Percentiles rank a stretch among this genome's conserved stretches.
Conservation (phyloP, 176 grass and related monocot genomes). For the Phyllostachys edulis region DNA sequence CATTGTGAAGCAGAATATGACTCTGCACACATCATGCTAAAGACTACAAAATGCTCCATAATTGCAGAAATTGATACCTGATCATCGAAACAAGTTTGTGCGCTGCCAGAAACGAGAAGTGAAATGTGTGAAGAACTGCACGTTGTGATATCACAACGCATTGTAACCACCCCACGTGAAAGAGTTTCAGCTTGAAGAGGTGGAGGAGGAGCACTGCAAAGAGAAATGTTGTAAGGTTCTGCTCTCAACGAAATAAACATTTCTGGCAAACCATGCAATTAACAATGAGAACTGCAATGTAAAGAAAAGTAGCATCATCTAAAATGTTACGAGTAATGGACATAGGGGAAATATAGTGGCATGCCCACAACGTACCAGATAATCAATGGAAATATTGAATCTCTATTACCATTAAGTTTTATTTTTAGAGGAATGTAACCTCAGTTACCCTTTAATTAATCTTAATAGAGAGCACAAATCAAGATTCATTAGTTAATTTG, state of each 20-base stretch:
- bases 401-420: neutral
- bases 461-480: neutral
- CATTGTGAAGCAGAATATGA: slow-evolving; percentile 14
- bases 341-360: neutral
- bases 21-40: slow-evolving; percentile 4
- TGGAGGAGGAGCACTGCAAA: slow-evolving; percentile 50
- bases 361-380: neutral
- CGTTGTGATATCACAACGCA: slow-evolving; percentile 71
- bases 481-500: neutral
- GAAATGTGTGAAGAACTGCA: slow-evolving; percentile 60
- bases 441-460: neutral
- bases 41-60: neutral
- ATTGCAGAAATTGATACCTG: slow-evolving; percentile 41
- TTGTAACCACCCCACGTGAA: slow-evolving; percentile 57
- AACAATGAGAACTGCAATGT: slow-evolving; percentile 16
- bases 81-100: slow-evolving; percentile 67
- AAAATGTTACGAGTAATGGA: neutral
- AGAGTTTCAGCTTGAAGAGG: slow-evolving; percentile 54
- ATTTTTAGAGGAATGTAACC: neutral
- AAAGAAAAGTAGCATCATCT: neutral
- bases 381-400: neutral
- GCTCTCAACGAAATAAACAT: neutral
- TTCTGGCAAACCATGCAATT: slow-evolving; percentile 7
- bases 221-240: slow-evolving; percentile 13
- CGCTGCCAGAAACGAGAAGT: slow-evolving; percentile 58